phyloP scores from a whole-genome alignment of 768 basidiomycete species.

The Filobasidium wieringae region DNA sequence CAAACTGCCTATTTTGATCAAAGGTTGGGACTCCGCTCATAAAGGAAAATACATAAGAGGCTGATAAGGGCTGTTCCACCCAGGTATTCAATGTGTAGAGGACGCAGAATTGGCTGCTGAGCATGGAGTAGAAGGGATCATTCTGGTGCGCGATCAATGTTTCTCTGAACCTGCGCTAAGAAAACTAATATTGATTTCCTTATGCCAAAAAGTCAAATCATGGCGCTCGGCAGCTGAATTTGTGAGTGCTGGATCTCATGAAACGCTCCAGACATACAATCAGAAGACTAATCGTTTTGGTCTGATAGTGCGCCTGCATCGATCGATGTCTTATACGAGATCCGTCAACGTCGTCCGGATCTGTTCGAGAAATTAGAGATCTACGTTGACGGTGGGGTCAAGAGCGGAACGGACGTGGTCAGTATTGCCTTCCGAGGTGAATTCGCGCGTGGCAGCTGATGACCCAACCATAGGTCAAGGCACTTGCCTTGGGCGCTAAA shows the following conservation, averaged over 20 bases:
- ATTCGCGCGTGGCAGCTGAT: not conserved
- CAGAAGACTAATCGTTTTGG: slow-evolving; percentile 14
- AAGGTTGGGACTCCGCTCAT: slow-evolving; percentile 26
- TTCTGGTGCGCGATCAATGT: slow-evolving; percentile 44
- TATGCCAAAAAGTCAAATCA: slow-evolving; percentile 56
- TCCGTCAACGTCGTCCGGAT: slow-evolving; percentile 64
- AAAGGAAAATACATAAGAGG: no score
- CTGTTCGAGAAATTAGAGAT: slow-evolving; percentile 46
- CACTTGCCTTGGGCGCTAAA: slow-evolving; percentile 55
- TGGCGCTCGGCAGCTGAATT: slow-evolving; percentile 51
- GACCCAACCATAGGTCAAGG: slow-evolving; percentile 48
- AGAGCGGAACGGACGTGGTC: slow-evolving; percentile 68
- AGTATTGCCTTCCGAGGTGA: not conserved
- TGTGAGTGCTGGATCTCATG: slow-evolving; percentile 28
- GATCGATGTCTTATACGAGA: slow-evolving; percentile 55
- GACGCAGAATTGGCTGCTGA: slow-evolving; percentile 78
- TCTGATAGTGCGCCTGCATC: slow-evolving; percentile 32
- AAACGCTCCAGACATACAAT: slow-evolving; percentile 11
- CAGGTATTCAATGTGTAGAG: slow-evolving; percentile 43
- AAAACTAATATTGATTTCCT: not conserved
- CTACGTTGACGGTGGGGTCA: slow-evolving; percentile 76
- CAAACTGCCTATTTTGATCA: slow-evolving; percentile 44
- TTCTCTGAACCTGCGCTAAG: not conserved
- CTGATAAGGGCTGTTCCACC: not conserved
- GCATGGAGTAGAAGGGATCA: slow-evolving; percentile 76